Percentiles rank a stretch among this genome's conserved stretches.
phyloP scores from a whole-genome alignment of 2,329 filamentous ascomycete species.

The Sporothrix variecibatus region DNA sequence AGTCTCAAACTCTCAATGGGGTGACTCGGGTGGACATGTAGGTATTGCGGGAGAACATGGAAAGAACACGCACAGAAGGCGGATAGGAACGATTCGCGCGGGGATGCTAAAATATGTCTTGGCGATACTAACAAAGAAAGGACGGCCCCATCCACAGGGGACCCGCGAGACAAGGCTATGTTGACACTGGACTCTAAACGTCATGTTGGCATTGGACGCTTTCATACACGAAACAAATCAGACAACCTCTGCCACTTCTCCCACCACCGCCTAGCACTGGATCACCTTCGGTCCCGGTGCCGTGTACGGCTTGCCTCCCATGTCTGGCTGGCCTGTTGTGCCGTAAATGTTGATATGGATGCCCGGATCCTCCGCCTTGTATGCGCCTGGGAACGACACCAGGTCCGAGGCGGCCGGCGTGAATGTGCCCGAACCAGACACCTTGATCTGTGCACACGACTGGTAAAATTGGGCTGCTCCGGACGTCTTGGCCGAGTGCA shows the following conservation, averaged over 20 bases:
- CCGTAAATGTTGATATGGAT: slow-evolving; percentile 54
- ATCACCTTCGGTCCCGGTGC: slow-evolving; percentile 43
- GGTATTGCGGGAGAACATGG: not conserved
- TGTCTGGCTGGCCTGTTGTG: slow-evolving; percentile 44
- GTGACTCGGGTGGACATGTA: not conserved
- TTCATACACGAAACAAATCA: not conserved
- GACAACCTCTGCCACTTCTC: not conserved
- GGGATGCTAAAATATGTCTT: slow-evolving; percentile 14
- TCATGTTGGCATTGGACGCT: not conserved
- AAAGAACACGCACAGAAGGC: slow-evolving; percentile 10
- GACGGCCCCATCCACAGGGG: not conserved
- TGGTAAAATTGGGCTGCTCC: slow-evolving; percentile 49
- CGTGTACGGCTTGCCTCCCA: slow-evolving; percentile 44
- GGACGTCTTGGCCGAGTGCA: slow-evolving; percentile 49
- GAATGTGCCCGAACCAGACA: slow-evolving; percentile 45
- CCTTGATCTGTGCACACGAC: slow-evolving; percentile 46
- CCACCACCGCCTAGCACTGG: slow-evolving; percentile 35
- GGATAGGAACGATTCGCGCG: not conserved
- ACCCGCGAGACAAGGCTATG: slow-evolving; percentile 12
- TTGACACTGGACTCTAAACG: not conserved
- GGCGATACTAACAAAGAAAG: slow-evolving; percentile 15
- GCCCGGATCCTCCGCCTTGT: slow-evolving; percentile 46
- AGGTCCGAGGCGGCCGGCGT: slow-evolving; percentile 41
- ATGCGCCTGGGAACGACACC: slow-evolving; percentile 50
- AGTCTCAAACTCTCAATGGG: not conserved